Evolutionary conservation across 495 filamentous ascomycete genomes (phyloP), one percentile per base, ranked within the genome.

Genomic region (Daldinia grandis): DNA sequence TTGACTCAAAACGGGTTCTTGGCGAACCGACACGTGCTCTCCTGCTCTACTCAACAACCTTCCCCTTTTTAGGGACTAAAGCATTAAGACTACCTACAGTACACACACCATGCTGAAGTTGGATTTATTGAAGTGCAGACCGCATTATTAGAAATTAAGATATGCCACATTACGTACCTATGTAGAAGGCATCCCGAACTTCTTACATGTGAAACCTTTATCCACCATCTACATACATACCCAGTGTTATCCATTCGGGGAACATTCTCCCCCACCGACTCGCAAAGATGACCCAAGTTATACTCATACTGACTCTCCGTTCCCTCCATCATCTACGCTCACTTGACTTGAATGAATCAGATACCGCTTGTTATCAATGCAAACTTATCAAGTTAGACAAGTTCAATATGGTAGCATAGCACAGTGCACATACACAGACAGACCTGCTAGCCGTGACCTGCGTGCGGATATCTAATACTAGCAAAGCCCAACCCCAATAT

Each of bases 21-120:
- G 64, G 64, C 64, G 24, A n/a, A 35, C n/a, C 25, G 59, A 60
- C 69, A 72, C 69, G 69, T 72, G 69, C 69, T 72, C 60, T 60
- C 49, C 21, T 68, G 30, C 69, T 57, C 19, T 35, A 10, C 54
- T 57, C 51, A 55, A 55, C 51, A 55, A 55, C 30, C 7, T 0
- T 27, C 51, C 51, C 30, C 30, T 55, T 55, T 47, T 19, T 24
- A 47, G 17, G 4, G 19, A 47, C 42, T 47, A 9, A 19, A 47
- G 42, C 42, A 47, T 47, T 24, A 24, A 47, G 40, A 42, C 5
- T n/a, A 21, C 7, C n/a, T n/a, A n/a, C n/a, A n/a, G n/a, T n/a
- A n/a, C 14, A 47, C 19, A 21, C 19, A 47, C 12, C 42, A 47
- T 47, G 19, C 42, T 44, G 6, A 8, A 44, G 40, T 44, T 9